phyloP scores from a whole-genome alignment of 2,329 filamentous ascomycete genomes.

The Myriosclerotinia curreyana region DNA sequence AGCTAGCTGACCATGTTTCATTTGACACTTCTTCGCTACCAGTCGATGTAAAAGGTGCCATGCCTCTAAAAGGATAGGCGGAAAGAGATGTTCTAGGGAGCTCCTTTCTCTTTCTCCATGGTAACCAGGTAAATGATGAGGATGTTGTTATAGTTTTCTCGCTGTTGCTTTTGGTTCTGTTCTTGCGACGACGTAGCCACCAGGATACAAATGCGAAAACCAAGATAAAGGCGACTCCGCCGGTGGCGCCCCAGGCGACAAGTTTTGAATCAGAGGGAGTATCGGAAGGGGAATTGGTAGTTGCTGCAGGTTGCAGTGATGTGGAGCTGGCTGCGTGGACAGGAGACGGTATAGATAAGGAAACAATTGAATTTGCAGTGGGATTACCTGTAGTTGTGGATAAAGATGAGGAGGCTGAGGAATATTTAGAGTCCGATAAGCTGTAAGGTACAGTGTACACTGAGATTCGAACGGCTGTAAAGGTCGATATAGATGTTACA shows the following conservation, averaged over 20 bases:
- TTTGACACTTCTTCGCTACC: neutral
- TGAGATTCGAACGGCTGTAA: slow-evolving; percentile 7
- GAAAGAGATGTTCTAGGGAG: neutral
- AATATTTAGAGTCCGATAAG: neutral
- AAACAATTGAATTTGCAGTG: neutral
- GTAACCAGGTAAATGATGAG: neutral
- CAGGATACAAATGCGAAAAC: neutral
- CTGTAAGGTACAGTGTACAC: neutral
- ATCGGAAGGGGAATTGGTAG: neutral
- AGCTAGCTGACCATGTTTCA: neutral
- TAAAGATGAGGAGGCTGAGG: neutral
- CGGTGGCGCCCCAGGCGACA: neutral
- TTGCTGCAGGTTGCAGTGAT: neutral
- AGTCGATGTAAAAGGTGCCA: neutral
- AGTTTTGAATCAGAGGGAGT: neutral
- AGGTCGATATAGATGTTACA: neutral
- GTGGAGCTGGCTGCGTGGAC: neutral
- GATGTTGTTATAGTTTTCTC: neutral
- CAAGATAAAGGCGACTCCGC: slow-evolving; percentile 8
- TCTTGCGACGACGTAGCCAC: neutral
- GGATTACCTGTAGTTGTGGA: neutral
- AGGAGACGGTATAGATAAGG: neutral
- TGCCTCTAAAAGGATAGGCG: neutral
- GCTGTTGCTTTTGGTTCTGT: neutral
- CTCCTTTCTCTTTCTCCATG: slow-evolving; percentile 4